Conservation (phyloP, 768 basidiomycete species). For the Serendipita sp. region DNA sequence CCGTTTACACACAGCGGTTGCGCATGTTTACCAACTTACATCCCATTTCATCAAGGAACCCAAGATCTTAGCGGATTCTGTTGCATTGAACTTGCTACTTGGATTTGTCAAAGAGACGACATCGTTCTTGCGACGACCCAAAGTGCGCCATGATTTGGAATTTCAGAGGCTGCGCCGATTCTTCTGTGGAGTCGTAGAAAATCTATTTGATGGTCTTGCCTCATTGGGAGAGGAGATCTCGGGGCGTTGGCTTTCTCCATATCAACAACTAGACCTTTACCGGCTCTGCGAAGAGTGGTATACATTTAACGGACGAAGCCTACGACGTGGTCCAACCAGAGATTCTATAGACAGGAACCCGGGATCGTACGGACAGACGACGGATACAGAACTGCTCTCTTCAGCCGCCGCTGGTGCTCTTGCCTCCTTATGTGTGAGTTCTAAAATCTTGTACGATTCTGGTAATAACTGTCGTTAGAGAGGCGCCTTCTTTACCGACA, state of each 20-base stretch:
- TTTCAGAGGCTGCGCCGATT: slow-evolving; percentile 73
- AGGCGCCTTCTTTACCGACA: slow-evolving; percentile 58
- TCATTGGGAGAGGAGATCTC: slow-evolving; percentile 41
- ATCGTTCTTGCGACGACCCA: slow-evolving; percentile 52
- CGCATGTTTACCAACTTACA: slow-evolving; percentile 77
- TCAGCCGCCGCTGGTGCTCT: slow-evolving; percentile 75
- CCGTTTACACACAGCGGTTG: slow-evolving; percentile 70
- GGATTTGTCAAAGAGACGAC: slow-evolving; percentile 79
- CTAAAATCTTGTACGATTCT: neutral
- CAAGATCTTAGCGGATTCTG: slow-evolving; percentile 49
- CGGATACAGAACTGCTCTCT: slow-evolving; percentile 57
- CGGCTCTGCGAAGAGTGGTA: slow-evolving; percentile 91
- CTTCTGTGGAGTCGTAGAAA: slow-evolving; percentile 80
- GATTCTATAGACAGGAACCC: no score
- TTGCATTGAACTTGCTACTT: slow-evolving; percentile 62
- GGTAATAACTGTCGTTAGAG: slow-evolving; percentile 30
- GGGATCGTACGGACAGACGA: slow-evolving; percentile 10
- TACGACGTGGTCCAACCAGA: no score
- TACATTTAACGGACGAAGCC: slow-evolving; percentile 41
- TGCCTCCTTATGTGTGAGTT: slow-evolving; percentile 73
- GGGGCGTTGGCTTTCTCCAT: slow-evolving; percentile 58
- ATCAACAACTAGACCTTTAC: slow-evolving; percentile 66
- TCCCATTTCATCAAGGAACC: slow-evolving; percentile 60
- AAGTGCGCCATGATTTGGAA: slow-evolving; percentile 59
- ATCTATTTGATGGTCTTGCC: slow-evolving; percentile 63